Base-by-base conservation (phyloP, 371 early-diverging fungal genomes). In the Syncephalastrum racemosum region DNA sequence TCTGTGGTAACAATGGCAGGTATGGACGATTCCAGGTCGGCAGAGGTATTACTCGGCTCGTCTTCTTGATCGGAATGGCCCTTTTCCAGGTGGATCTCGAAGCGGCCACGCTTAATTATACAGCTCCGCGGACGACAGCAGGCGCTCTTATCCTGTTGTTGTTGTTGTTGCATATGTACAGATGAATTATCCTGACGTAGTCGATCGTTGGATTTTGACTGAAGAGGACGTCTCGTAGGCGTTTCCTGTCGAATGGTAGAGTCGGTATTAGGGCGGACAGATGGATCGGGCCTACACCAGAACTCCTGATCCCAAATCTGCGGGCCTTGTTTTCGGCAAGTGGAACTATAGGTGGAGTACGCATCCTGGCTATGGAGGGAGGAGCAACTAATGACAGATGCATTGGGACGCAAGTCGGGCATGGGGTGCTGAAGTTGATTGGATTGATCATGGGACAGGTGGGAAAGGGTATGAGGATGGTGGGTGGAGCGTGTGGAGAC, bases 271-370 rank as follows among this genome's bases (percentile, higher is more conserved):
- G 22, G n/a, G n/a, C 39, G 24, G 18, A 20, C 45, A 24, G 39
- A 55, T 19, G 31, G 27, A 6, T 23, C 50, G 7, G 65, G 60
- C 18, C 60, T 62, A 44, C 63, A 50, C 77, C 71, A 69, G 31
- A 70, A 75, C 10, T 63, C 62, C 45, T 60, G 23, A 20, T 77
- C 71, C 71, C 71, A 73, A 14, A 73, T 72, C 4, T 70, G 58
- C 42, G 63, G 68, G 18, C 57, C 39, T 51, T 51, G 52, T n/a
- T 51, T 27, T 18, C 27, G 19, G 31, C 24, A 24, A 18, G 24
- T 19, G n/a, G 49, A 49, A 39, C 31, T 52, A 13, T 47, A 45
- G 16, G 49, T 50, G 40, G 50, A 49, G 22, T 45, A 46, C 10
- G 50, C 49, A 22, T 56, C 52, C n/a, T 54, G 58, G 56, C 53